phyloP scores from a whole-genome alignment of 169 alveolate genomes.

The Plasmodium cynomolgi region DNA sequence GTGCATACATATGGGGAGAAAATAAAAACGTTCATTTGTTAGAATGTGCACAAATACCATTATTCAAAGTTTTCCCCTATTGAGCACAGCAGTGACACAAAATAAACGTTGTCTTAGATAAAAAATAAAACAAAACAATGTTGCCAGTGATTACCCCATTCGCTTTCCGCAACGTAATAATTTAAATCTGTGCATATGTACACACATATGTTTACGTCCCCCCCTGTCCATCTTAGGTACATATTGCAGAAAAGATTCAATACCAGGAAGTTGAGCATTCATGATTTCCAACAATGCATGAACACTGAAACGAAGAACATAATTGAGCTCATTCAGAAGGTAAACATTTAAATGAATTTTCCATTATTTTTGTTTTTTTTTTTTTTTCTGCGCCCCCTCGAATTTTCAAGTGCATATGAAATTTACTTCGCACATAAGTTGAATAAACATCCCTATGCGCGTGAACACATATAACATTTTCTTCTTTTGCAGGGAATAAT shows the following conservation, averaged over 20 bases:
- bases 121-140: not conserved
- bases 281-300: slow-evolving; percentile 59
- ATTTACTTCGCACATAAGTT: not conserved
- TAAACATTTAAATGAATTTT: slow-evolving; percentile 6
- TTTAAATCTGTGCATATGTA: not conserved
- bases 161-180: not conserved
- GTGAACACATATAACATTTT: not conserved
- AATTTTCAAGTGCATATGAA: slow-evolving; percentile 5
- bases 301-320: slow-evolving; percentile 62
- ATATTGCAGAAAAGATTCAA: slow-evolving; percentile 62
- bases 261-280: slow-evolving; percentile 46
- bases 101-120: not conserved
- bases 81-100: not conserved
- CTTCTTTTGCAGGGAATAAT: slow-evolving; percentile 59
- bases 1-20: slow-evolving; percentile 5
- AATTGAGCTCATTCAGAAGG: slow-evolving; percentile 73
- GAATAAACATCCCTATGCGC: not conserved
- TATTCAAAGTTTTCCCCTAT: not conserved
- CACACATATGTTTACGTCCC: not conserved
- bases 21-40: not conserved
- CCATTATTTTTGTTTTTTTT: slow-evolving; percentile 8
- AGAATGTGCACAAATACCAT: not conserved
- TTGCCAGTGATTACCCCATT: not conserved
- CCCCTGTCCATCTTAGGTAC: slow-evolving; percentile 19
- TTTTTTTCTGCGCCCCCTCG: not conserved